Evolutionary conservation across 257 asterid genomes (phyloP).

Genomic region (Salvia rosmarinus): DNA sequence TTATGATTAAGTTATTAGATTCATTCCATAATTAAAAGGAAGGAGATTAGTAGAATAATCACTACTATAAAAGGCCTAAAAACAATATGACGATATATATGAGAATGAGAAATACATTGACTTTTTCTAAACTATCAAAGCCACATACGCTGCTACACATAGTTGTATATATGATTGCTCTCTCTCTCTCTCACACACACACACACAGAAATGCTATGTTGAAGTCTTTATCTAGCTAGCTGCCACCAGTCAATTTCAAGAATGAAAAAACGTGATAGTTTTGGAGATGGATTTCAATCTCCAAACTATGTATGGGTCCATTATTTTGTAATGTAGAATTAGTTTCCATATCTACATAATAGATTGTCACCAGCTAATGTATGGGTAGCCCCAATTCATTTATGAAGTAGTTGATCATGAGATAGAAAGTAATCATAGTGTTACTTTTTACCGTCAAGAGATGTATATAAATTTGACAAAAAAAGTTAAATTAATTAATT

Average conservation of each 20-base stretch:
- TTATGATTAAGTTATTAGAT: too few relatives aligned
- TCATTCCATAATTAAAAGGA: too few relatives aligned
- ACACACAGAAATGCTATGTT: neutral
- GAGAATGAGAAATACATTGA: too few relatives aligned
- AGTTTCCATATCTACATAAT: neutral
- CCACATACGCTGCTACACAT: neutral
- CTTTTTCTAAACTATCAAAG: too few relatives aligned
- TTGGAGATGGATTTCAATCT: neutral
- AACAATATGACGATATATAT: too few relatives aligned
- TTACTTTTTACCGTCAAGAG: too few relatives aligned
- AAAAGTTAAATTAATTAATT: neutral
- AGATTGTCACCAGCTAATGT: slow-evolving; percentile 14
- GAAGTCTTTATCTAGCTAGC: neutral
- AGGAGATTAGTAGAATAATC: too few relatives aligned
- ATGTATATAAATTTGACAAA: too few relatives aligned
- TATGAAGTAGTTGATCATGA: neutral
- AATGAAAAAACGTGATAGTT: slow-evolving; percentile 7
- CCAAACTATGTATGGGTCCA: neutral
- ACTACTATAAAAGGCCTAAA: too few relatives aligned
- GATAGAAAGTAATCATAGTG: neutral
- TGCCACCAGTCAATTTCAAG: neutral
- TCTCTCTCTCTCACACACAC: neutral
- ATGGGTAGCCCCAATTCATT: slow-evolving; percentile 11
- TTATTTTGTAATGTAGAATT: neutral
- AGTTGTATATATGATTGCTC: neutral